Base-by-base conservation (phyloP, 257 asterid species). In the Solanum chmielewskii region DNA sequence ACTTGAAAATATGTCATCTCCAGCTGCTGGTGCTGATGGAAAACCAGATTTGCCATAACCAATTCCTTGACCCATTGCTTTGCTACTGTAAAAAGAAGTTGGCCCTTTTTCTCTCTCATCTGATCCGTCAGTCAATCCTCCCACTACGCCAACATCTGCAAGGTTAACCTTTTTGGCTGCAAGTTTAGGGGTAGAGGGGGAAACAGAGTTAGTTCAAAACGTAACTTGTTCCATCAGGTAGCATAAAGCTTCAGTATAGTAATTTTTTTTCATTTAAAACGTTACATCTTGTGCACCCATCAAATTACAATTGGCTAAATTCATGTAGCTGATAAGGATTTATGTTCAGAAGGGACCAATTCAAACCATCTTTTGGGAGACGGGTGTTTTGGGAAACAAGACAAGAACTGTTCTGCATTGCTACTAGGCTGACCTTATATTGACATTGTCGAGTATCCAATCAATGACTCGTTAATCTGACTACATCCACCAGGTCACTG, bases 141-240 rank as follows among this genome's bases (percentile, higher is more conserved):
- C 97, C 31, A 95, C 92, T 12, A 94, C 90, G 66, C 99, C 99
- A 35, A 95, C 94, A 90, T 92, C 98, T 64, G 99, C 90, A 87
- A 96, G 94, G 94, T 93, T 93, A 29, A 92, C 96, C 92, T 95
- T 95, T 90, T 93, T 94, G 85, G 99, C 98, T 95, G 98, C 92
- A 75, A 68, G 83, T 60, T 90, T 10, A 33, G 31, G 85, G 39
- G 7, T 5, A 35, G 39, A 1, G 7, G 21, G 85, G 45, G 12
- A 29, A 47, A 18, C 31, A 20, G 70, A 49, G 31, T 11, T 29
- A 49, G 85, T 80, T 80, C 64, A 31, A 15, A 78, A 45, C 64
- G 39, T 80, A 80, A 37, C 33, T 37, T 16, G 47, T 27, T 5
- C 68, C 85, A 47, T 18, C 68, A 80, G 42, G 68, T 47, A 80